Conservation (phyloP, 768 basidiomycete species). For the Rhizopogon sp. region DNA sequence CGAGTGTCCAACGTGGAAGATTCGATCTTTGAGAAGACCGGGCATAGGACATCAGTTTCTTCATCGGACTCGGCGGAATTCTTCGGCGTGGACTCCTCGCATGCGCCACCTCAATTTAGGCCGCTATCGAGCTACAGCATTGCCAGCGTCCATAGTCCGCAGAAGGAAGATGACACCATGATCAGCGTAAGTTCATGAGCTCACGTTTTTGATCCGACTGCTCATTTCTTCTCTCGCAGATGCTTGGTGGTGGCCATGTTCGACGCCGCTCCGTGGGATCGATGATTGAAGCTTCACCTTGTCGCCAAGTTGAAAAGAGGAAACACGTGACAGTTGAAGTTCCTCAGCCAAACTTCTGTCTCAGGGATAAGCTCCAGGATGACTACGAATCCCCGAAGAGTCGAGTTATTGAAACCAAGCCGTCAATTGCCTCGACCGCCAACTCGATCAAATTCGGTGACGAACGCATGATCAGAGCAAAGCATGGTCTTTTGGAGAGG, state of each 20-base stretch:
- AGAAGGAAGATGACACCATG: conserved; percentile 77
- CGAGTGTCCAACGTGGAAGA: conserved; percentile 30
- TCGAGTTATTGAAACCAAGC: conserved; percentile 48
- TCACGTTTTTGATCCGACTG: not conserved
- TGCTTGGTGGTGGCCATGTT: conserved; percentile 76
- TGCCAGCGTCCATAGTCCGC: conserved; percentile 41
- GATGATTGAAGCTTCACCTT: conserved; percentile 66
- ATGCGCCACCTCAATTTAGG: conserved; percentile 47
- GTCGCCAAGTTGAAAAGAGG: conserved; percentile 58
- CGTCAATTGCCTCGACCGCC: conserved; percentile 61
- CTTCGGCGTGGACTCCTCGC: conserved; percentile 36
- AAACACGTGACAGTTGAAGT: conserved; percentile 36
- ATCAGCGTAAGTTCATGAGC: conserved; percentile 49
- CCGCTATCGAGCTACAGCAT: conserved; percentile 63
- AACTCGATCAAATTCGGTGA: conserved; percentile 57
- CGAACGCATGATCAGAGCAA: conserved; percentile 64
- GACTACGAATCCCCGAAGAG: conserved; percentile 36
- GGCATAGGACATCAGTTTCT: conserved; percentile 38
- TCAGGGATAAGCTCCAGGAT: conserved; percentile 17
- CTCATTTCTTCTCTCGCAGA: conserved; percentile 34
- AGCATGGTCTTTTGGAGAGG: conserved; percentile 55
- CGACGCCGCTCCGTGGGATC: conserved; percentile 65
- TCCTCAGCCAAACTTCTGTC: conserved; percentile 29
- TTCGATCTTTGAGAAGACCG: conserved; percentile 62
- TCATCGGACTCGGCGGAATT: conserved; percentile 58